Conservation (phyloP, 2,329 filamentous ascomycete genomes). For the Catunica adiposa region DNA sequence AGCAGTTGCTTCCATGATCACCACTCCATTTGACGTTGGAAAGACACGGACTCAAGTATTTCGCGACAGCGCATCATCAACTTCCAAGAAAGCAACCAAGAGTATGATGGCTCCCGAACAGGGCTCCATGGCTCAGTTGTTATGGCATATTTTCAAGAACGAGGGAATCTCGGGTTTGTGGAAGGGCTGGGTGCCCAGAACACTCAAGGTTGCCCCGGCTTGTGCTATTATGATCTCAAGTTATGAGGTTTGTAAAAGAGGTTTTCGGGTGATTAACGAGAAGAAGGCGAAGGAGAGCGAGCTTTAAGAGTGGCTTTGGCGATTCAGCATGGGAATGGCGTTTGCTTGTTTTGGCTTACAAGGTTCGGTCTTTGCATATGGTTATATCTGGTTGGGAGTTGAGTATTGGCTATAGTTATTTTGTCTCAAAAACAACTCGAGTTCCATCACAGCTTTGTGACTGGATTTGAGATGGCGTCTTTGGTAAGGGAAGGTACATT, state of each 20-base stretch:
- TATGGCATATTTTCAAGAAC: conserved; percentile 80
- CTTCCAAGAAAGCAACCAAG: conserved; percentile 17
- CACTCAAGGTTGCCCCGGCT: conserved; percentile 84
- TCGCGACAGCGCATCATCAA: conserved; percentile 31
- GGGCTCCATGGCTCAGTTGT: conserved; percentile 59
- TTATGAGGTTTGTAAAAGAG: conserved; percentile 89
- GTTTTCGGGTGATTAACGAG: conserved; percentile 60
- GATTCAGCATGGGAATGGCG: not conserved
- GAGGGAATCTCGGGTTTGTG: conserved; percentile 73
- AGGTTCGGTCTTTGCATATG: not conserved
- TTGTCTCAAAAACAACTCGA: not conserved
- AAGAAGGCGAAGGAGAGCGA: conserved; percentile 16
- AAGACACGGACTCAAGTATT: conserved; percentile 88
- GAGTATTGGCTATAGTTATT: not conserved
- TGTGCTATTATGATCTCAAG: conserved; percentile 99
- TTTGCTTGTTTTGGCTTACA: not conserved
- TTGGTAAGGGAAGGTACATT: not conserved
- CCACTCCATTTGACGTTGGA: conserved; percentile 91
- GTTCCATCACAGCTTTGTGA: not conserved
- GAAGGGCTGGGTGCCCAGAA: conserved; percentile 79
- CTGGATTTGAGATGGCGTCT: too few species aligned
- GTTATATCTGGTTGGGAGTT: not conserved
- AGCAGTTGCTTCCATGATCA: conserved; percentile 69
- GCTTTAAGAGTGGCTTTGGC: not conserved
- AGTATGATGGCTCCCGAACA: conserved; percentile 50